Base-by-base conservation (phyloP, 805 yeast genomes). In the Lachancea mirantina region DNA sequence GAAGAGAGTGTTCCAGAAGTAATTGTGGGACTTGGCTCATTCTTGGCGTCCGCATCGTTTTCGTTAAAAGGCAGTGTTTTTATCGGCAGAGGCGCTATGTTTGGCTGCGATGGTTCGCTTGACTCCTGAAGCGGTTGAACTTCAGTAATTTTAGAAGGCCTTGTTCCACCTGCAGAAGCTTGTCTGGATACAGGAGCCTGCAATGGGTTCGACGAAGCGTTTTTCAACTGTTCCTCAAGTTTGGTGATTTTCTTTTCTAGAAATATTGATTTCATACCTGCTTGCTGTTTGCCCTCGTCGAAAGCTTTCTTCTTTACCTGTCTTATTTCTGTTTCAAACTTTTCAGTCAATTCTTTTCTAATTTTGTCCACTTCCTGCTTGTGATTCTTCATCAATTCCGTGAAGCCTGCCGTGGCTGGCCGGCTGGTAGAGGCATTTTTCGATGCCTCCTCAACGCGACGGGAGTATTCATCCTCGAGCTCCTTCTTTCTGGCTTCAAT, bases 401-500 rank as follows among this genome's bases (percentile, higher is more conserved):
- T 21, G 6, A 28, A n/a, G 17, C 26, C 23, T 7, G 19, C 16
- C 3, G 19, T 7, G n/a, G 13, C 13, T 5, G 33, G 25, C 17
- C 19, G 24, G 9, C 23, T 15, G n/a, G 18, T 18, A n/a, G 37
- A 19, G 8, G 35, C 8, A 28, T 36, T 36, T 8, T 33, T 19
- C 3, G 43, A 43, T 13, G 36, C 42, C 14, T 42, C 42, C 8
- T 40, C 23, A 1, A 50, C 34, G 22, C 43, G 47, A 23, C 40
- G 34, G 13, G 47, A 40, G 26, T 45, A 52, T 11, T 44, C 48
- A 11, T 40, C 45, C 35, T 49, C 55, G 9, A 52, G 29, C 28
- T 50, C 49, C 9, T 37, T 29, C 35, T 47, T 58, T 20, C 66
- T 65, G 28, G 54, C 58, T 39, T 70, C 75, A 18, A 72, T 60